Conservation (phyloP, 768 basidiomycete species). For the Mycena galericulata region DNA sequence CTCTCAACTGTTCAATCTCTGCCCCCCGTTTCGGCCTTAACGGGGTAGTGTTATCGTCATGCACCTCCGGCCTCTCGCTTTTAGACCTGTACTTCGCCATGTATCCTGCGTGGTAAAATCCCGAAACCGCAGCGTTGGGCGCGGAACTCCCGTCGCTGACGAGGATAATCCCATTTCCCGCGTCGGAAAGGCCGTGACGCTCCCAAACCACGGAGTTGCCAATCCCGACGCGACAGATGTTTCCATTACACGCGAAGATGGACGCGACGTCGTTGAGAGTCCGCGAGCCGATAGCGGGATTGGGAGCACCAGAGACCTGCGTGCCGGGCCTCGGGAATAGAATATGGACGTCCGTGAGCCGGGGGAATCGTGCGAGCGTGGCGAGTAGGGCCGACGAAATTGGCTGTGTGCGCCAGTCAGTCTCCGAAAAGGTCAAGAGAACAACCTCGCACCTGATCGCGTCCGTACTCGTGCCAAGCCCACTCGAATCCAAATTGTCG, state of each 20-base stretch:
- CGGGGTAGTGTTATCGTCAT: conserved; percentile 13
- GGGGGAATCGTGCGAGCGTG: conserved; percentile 28
- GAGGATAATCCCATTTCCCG: conserved; percentile 1
- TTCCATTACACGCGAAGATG: conserved; percentile 32
- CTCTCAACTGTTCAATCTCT: conserved; percentile 28
- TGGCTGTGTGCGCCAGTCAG: conserved; percentile 5
- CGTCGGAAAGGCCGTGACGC: background rate
- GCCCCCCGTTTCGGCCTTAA: conserved; percentile 13
- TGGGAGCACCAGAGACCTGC: background rate
- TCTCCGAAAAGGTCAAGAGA: background rate
- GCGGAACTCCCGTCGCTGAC: conserved; percentile 25
- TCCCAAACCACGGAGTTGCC: conserved; percentile 37
- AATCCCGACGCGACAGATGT: conserved; percentile 34
- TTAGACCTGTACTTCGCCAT: conserved; percentile 1
- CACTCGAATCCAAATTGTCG: conserved; percentile 20
- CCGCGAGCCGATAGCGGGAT: conserved; percentile 19
- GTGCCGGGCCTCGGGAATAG: conserved; percentile 38
- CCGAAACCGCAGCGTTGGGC: conserved; percentile 4
- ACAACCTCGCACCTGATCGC: conserved; percentile 5
- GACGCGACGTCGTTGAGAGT: conserved; percentile 30
- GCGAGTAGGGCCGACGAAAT: conserved; percentile 32
- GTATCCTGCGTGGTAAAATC: conserved; percentile 27
- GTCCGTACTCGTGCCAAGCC: conserved; percentile 8
- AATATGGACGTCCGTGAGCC: conserved; percentile 38
- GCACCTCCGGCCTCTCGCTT: background rate